These are phyloP conservation scores for Nicotiana rustica DNA, from an alignment of 305 asterid genomes.

Conservation along the genomic window DNA sequence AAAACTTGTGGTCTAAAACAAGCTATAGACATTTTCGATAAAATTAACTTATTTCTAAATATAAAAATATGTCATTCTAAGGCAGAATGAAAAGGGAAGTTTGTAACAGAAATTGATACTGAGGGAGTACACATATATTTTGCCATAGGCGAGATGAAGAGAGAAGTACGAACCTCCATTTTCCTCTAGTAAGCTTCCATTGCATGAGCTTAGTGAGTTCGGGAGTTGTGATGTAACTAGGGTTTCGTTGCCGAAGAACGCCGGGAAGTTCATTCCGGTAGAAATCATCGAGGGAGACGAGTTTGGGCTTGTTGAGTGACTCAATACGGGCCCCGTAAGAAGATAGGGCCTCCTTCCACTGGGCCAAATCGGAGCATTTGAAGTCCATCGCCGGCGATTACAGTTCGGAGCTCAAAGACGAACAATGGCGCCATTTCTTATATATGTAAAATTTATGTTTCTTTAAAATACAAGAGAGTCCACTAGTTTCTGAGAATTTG, in stretches of 20 bases:
- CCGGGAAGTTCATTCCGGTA: slow-evolving; percentile 73
- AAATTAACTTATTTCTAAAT: not conserved
- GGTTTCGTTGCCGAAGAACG: slow-evolving; percentile 68
- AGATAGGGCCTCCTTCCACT: slow-evolving; percentile 64
- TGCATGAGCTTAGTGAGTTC: slow-evolving; percentile 81
- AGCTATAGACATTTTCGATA: too few species aligned
- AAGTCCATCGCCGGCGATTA: slow-evolving; percentile 49
- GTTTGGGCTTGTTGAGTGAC: slow-evolving; percentile 62
- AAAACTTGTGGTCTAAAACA: not conserved
- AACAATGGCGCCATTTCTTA: not conserved
- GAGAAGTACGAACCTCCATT: slow-evolving; percentile 55
- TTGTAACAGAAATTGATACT: not conserved
- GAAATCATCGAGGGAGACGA: slow-evolving; percentile 68
- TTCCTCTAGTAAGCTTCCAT: slow-evolving; percentile 90
- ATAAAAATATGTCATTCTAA: not conserved
- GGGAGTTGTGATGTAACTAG: slow-evolving; percentile 58
- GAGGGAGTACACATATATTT: not conserved
- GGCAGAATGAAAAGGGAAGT: not conserved
- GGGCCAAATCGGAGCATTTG: slow-evolving; percentile 51
- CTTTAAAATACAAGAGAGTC: not conserved
- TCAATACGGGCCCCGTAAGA: slow-evolving; percentile 56
- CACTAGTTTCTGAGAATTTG: not conserved
- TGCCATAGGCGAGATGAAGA: not conserved
- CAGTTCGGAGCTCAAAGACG: not conserved
- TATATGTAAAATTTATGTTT: not conserved